These are phyloP conservation scores for Raffaelea arxii DNA, from an alignment of 2,329 filamentous ascomycete species.

Conservation along the genomic window DNA sequence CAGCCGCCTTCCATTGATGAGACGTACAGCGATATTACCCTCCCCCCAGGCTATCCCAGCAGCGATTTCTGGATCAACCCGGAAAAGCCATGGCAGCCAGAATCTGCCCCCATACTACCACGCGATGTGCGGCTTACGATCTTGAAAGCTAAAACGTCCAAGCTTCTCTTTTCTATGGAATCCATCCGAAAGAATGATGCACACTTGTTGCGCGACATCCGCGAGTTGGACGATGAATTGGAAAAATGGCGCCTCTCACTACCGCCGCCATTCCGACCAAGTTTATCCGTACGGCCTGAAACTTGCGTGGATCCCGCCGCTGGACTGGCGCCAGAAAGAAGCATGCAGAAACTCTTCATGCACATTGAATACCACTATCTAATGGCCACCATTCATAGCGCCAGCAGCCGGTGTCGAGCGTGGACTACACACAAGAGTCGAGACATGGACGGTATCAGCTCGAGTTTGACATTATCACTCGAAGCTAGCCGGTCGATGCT, in stretches of 20 bases:
- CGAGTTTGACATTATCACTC: slow-evolving; percentile 41
- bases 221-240: slow-evolving; percentile 45
- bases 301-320: not conserved
- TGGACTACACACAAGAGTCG: slow-evolving; percentile 23
- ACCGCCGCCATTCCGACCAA: slow-evolving; percentile 32
- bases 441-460: slow-evolving; percentile 24
- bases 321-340: slow-evolving; percentile 14
- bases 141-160: slow-evolving; percentile 40
- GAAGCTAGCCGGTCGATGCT: slow-evolving; percentile 47
- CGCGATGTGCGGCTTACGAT: slow-evolving; percentile 38
- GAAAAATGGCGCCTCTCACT: slow-evolving; percentile 44
- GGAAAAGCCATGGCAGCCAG: not conserved
- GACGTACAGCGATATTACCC: slow-evolving; percentile 40
- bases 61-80: not conserved
- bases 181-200: slow-evolving; percentile 40
- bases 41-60: slow-evolving; percentile 21
- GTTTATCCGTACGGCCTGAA: slow-evolving; percentile 21
- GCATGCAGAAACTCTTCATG: slow-evolving; percentile 29
- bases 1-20: slow-evolving; percentile 40
- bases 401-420: slow-evolving; percentile 39
- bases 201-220: slow-evolving; percentile 42
- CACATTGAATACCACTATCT: slow-evolving; percentile 47
- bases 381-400: slow-evolving; percentile 44
- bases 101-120: slow-evolving; percentile 29
- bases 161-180: slow-evolving; percentile 37